A percentile compares a stretch with the other conserved stretches of the same genome.
Evolutionary conservation across 2,329 filamentous ascomycete species (phyloP).

Genomic region (Cadophora malorum): DNA sequence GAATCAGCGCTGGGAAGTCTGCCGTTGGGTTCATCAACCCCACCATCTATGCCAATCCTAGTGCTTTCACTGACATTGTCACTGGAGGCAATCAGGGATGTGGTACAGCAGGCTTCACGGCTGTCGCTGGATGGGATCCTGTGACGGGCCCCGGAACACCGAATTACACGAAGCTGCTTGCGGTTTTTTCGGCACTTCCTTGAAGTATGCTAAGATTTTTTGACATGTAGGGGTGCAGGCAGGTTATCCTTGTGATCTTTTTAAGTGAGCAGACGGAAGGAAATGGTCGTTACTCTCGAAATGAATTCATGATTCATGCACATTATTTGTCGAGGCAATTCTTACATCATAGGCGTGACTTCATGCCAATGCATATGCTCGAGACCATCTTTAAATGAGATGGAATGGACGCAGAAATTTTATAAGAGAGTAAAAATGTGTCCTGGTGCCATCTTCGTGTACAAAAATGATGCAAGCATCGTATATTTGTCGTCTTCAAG

Average conservation of each 20-base stretch:
- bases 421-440: no score
- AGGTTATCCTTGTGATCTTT: neutral
- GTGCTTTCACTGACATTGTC: conserved; percentile 45
- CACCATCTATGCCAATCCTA: conserved; percentile 39
- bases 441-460: no score
- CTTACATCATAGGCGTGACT: no score
- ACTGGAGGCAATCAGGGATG: conserved; percentile 39
- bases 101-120: conserved; percentile 45
- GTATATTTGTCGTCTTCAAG: neutral
- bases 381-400: no score
- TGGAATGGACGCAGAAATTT: no score
- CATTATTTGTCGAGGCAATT: no score
- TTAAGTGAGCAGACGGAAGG: neutral
- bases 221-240: neutral
- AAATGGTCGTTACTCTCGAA: neutral
- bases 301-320: neutral
- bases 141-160: conserved; percentile 55
- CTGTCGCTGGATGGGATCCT: conserved; percentile 44
- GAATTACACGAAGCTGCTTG: conserved; percentile 52
- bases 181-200: conserved; percentile 28
- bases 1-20: conserved; percentile 48
- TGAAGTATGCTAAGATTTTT: neutral
- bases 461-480: neutral
- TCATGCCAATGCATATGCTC: no score
- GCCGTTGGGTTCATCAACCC: conserved; percentile 53